phyloP scores from a whole-genome alignment of 352 stramenopile species.

The Pythium insidiosum region DNA sequence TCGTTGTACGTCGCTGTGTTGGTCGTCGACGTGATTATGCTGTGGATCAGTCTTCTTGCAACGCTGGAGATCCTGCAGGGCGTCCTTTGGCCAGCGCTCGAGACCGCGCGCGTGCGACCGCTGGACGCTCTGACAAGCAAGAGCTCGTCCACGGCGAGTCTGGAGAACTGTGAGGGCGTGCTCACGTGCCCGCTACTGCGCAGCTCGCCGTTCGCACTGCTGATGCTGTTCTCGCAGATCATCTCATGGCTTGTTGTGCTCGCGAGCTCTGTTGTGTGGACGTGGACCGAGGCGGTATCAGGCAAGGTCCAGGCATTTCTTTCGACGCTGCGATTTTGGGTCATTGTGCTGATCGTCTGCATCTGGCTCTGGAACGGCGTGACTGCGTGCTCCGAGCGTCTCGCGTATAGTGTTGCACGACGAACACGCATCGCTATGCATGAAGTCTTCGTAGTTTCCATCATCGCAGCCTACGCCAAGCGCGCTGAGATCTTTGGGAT shows the following conservation, averaged over 20 bases:
- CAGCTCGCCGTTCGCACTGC: not conserved
- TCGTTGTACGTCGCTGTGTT: not conserved
- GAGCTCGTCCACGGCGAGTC: no score
- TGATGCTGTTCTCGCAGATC: not conserved
- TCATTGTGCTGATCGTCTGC: not conserved
- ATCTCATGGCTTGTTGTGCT: not conserved
- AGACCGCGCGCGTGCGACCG: not conserved
- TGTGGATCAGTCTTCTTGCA: not conserved
- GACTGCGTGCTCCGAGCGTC: not conserved
- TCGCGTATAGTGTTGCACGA: not conserved
- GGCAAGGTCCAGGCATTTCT: not conserved
- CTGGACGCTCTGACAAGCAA: not conserved
- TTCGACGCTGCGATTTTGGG: not conserved
- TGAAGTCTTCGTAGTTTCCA: not conserved
- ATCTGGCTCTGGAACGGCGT: not conserved
- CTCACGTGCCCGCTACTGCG: not conserved
- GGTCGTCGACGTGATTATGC: not conserved
- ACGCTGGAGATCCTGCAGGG: not conserved
- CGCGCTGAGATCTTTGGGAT: not conserved
- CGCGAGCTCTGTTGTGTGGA: not conserved
- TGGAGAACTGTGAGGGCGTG: not conserved
- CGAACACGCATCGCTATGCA: not conserved
- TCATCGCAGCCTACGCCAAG: not conserved
- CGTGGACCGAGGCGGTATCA: not conserved
- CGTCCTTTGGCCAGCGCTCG: not conserved